Conservation (phyloP, 2,329 filamentous ascomycete genomes). For the Cytospora piceae region DNA sequence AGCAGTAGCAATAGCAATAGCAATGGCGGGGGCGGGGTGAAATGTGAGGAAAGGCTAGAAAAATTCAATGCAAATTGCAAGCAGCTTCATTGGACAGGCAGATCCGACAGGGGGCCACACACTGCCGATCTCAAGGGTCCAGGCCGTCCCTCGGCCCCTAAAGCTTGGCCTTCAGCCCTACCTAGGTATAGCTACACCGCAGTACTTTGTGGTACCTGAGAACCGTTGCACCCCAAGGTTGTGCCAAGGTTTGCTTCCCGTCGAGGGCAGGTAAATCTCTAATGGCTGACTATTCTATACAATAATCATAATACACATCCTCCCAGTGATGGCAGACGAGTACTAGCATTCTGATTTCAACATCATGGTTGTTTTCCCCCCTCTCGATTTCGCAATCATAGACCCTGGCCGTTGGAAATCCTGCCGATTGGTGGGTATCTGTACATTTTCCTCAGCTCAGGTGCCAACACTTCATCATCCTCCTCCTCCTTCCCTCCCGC, state of each 20-base stretch:
- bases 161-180: constrained; percentile 25
- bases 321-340: background rate
- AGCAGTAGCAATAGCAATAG: background rate
- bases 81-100: constrained; percentile 18
- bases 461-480: background rate
- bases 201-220: too few relatives aligned
- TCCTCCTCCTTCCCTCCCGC: background rate
- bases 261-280: too few relatives aligned
- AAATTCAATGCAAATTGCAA: constrained; percentile 17
- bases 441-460: background rate
- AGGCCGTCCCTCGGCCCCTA: constrained; percentile 14
- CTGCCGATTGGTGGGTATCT: constrained; percentile 9
- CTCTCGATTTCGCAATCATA: background rate
- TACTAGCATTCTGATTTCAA: background rate
- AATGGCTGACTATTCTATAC: too few relatives aligned
- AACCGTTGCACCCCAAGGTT: too few relatives aligned
- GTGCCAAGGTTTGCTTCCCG: too few relatives aligned
- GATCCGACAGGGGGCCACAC: constrained; percentile 7
- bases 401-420: constrained; percentile 1
- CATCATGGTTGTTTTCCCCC: background rate
- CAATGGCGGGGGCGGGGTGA: constrained; percentile 25
- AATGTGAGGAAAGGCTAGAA: constrained; percentile 2
- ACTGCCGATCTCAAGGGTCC: constrained; percentile 25
- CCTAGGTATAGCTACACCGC: background rate
- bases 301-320: too few relatives aligned